A percentile compares a stretch with the other conserved stretches of the same genome.
These are phyloP conservation scores for Suillus lakei DNA, from an alignment of 768 basidiomycete species.

Conservation along the genomic window DNA sequence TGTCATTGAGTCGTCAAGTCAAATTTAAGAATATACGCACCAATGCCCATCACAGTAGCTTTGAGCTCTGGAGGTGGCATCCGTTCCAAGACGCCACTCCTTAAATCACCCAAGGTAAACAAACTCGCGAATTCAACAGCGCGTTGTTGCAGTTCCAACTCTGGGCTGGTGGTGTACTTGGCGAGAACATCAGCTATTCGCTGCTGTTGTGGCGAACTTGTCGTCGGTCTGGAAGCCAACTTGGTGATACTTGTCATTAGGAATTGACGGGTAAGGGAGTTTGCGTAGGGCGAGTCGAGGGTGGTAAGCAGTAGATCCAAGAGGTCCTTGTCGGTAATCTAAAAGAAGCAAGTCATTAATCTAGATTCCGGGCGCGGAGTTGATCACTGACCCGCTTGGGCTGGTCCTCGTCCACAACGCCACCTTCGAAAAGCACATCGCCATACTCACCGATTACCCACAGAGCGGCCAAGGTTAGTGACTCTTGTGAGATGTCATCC, in stretches of 20 bases:
- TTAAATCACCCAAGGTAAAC: conserved; percentile 76
- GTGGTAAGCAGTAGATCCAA: conserved; percentile 86
- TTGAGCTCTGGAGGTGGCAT: conserved; percentile 99
- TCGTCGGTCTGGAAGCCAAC: conserved; percentile 80
- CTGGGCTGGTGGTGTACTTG: conserved; percentile 85
- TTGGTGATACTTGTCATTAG: conserved; percentile 90
- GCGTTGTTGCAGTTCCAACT: conserved; percentile 94
- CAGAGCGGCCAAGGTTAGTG: conserved; percentile 87
- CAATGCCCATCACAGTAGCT: conserved; percentile 93
- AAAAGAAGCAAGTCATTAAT: background rate
- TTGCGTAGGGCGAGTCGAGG: conserved; percentile 93
- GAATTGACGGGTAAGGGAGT: conserved; percentile 90
- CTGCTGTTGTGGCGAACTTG: conserved; percentile 68
- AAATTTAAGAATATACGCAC: conserved; percentile 46
- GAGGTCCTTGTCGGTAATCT: conserved; percentile 84
- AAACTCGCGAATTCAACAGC: conserved; percentile 93
- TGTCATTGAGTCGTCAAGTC: conserved; percentile 7
- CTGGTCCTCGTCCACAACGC: conserved; percentile 78
- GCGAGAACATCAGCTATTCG: conserved; percentile 79
- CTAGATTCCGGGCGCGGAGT: background rate
- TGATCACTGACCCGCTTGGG: conserved; percentile 58
- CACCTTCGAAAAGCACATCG: conserved; percentile 86
- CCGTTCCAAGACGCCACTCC: conserved; percentile 87
- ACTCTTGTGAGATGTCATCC: conserved; percentile 94
- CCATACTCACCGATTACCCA: conserved; percentile 99